These are phyloP conservation scores for Microdochium paspali DNA, from an alignment of 2,329 filamentous ascomycete genomes.

Conservation along the genomic window DNA sequence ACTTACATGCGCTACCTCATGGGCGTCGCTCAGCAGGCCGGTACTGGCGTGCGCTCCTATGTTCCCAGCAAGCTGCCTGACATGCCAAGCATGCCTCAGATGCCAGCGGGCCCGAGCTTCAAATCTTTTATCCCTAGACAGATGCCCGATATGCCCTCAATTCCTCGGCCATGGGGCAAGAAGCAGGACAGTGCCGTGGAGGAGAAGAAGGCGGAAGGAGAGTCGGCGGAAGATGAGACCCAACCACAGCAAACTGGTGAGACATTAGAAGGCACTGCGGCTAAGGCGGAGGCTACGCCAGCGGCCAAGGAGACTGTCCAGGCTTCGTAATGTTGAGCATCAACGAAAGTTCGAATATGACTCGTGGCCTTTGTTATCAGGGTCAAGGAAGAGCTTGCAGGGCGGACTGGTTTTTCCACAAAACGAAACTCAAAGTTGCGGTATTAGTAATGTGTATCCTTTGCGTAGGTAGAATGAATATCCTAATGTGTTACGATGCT, in stretches of 20 bases:
- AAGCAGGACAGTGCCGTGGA: neutral
- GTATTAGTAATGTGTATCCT: too few species aligned
- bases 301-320: too few species aligned
- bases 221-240: neutral
- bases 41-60: slow-evolving; percentile 34
- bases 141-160: slow-evolving; percentile 20
- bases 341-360: too few species aligned
- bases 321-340: too few species aligned
- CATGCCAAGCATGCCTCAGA: slow-evolving; percentile 24
- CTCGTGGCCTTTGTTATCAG: too few species aligned
- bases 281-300: too few species aligned
- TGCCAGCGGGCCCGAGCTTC: slow-evolving; percentile 22
- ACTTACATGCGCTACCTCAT: slow-evolving; percentile 41
- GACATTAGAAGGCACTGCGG: too few species aligned
- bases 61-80: slow-evolving; percentile 32
- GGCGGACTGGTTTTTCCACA: too few species aligned
- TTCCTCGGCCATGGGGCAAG: slow-evolving; percentile 21
- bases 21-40: slow-evolving; percentile 36
- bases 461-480: too few species aligned
- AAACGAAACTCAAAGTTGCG: too few species aligned
- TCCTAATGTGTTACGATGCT: too few species aligned
- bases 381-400: too few species aligned
- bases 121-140: slow-evolving; percentile 20
- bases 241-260: neutral
- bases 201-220: neutral